phyloP scores from a whole-genome alignment of 352 stramenopile genomes.

The Pythium biforme region DNA sequence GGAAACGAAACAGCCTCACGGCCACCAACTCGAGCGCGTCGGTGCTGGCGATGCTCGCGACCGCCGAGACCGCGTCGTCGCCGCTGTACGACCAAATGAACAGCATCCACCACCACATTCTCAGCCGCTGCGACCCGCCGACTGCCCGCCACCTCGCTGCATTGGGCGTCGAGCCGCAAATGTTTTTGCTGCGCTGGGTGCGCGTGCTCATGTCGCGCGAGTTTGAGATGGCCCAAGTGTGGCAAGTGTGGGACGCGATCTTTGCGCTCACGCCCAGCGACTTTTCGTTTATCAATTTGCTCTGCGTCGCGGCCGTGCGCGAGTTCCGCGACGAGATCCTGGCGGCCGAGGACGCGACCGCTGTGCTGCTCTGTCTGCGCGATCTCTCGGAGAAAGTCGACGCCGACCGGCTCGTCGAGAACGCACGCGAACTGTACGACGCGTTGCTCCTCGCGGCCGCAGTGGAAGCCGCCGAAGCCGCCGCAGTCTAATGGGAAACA shows the following conservation, averaged over 20 bases:
- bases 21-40: neutral
- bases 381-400: constrained; percentile 53
- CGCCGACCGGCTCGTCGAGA: constrained; percentile 51
- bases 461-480: constrained; percentile 39
- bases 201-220: constrained; percentile 76
- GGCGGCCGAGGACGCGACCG: constrained; percentile 52
- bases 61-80: constrained; percentile 36
- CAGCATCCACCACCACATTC: constrained; percentile 63
- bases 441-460: constrained; percentile 61
- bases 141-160: constrained; percentile 46
- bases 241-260: constrained; percentile 78
- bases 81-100: constrained; percentile 77
- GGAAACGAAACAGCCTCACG: constrained; percentile 7
- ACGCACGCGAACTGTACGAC: constrained; percentile 63
- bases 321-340: constrained; percentile 70
- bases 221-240: constrained; percentile 72
- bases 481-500: constrained; percentile 1
- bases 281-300: constrained; percentile 75
- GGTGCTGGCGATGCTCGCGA: constrained; percentile 1
- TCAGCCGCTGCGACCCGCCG: constrained; percentile 61
- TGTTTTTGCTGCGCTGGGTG: constrained; percentile 74
- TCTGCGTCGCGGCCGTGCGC: constrained; percentile 70
- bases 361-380: constrained; percentile 54
- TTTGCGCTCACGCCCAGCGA: constrained; percentile 68
- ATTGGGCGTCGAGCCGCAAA: constrained; percentile 62